Evolutionary conservation across 345 rosid genomes (phyloP), one percentile per base, ranked within the genome.

Genomic region (Eucalyptus sp.): DNA sequence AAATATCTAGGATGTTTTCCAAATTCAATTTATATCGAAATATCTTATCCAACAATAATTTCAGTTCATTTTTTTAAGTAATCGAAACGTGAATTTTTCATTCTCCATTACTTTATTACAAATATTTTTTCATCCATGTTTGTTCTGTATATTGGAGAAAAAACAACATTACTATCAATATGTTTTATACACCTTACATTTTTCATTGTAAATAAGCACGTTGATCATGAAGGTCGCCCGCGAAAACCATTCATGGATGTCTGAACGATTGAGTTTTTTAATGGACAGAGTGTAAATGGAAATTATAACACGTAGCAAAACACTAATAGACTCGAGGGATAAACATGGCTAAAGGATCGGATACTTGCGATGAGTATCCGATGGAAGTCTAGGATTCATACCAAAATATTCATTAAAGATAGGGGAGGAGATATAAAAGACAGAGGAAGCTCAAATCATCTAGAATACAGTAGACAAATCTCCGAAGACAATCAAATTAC

Each of bases 21-120:
- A 6, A n/a, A 64, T 64, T n/a, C 5, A 64, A 64, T n/a, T 64
- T 3, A 64, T 64, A 14, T 6, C 10, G 3, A 64, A n/a, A 14
- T 64, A n/a, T 64, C 7, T n/a, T 3, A 29, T n/a, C 17, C 1
- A 1, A 58, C 64, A 58, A 58, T 58, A 58, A 24, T 24, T 58
- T 58, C 6, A 25, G 6, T 58, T 58, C 64, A 10, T 51, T 3
- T 37, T 4, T 37, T 37, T 3, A 37, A 37, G 7, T 11, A 60
- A 12, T 54, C 1, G 27, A 22, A 54, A 54, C 11, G 0, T 0
- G 2, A 54, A 4, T 22, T 54, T 54, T 27, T 54, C 12, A 0
- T 22, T 3, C 11, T 54, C 0, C 10, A 8, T 54, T 54, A 22
- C 27, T 22, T 54, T 22, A 0, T 7, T 22, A 1, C 27, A 8